Evolutionary conservation across 2,329 filamentous ascomycete genomes (phyloP).

Genomic region (Chaetomium strumarium): DNA sequence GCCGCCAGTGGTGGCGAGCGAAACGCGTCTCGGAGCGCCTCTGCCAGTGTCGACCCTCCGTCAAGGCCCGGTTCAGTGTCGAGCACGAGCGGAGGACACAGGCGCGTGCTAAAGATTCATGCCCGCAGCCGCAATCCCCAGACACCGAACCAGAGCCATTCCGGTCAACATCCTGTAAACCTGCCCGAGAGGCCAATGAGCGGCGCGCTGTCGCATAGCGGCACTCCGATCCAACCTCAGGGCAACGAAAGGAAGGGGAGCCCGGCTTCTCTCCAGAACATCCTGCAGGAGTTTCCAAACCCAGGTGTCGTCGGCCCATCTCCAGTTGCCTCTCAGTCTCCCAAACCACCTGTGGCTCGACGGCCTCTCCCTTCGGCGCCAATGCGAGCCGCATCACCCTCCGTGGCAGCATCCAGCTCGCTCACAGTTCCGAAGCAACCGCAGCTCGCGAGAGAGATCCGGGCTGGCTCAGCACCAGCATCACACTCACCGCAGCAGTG

Average conservation of each 20-base stretch:
- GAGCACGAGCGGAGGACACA: constrained; percentile 1
- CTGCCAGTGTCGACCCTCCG: constrained; percentile 5
- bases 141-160: constrained; percentile 1
- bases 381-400: not conserved
- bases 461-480: constrained; percentile 10
- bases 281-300: constrained; percentile 11
- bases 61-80: constrained; percentile 11
- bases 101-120: constrained; percentile 21
- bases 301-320: not conserved
- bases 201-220: not conserved
- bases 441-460: not conserved
- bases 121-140: constrained; percentile 13
- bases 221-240: not conserved
- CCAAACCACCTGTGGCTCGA: not conserved
- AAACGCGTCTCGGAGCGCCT: constrained; percentile 6
- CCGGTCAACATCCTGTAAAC: constrained; percentile 6
- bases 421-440: not conserved
- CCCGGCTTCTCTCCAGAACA: constrained; percentile 21
- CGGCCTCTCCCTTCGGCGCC: constrained; percentile 4
- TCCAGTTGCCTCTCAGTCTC: not conserved
- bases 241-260: constrained; percentile 8
- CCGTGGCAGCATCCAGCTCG: not conserved
- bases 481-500: not conserved
- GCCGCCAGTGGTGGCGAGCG: not conserved
- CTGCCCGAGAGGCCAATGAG: constrained; percentile 10